These are phyloP conservation scores for Oryza meridionalis DNA, from an alignment of 176 grass and related monocot species.

Conservation along the genomic window DNA sequence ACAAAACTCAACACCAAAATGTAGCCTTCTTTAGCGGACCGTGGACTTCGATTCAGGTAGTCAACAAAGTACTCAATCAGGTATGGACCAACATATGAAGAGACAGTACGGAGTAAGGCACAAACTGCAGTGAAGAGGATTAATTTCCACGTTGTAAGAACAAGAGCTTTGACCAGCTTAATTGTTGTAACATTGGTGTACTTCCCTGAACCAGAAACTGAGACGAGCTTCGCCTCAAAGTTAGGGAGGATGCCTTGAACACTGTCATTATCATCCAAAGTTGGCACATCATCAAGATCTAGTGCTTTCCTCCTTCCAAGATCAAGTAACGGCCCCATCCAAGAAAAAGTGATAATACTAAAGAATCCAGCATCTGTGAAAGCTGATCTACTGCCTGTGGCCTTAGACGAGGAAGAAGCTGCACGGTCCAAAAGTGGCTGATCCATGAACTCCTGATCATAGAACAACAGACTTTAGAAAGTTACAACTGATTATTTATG, in stretches of 20 bases:
- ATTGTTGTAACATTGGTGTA: constrained; percentile 37
- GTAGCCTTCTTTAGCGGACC: constrained; percentile 53
- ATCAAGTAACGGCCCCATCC: too few relatives aligned
- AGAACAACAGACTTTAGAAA: too few relatives aligned
- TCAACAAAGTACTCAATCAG: constrained; percentile 69
- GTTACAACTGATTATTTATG: too few relatives aligned
- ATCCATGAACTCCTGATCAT: too few relatives aligned
- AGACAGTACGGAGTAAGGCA: constrained; percentile 50
- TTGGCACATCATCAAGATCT: constrained; percentile 59
- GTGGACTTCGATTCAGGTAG: background rate
- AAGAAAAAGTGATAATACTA: too few relatives aligned
- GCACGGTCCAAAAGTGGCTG: too few relatives aligned
- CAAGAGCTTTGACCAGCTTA: constrained; percentile 49
- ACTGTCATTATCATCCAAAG: constrained; percentile 47
- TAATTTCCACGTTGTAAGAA: constrained; percentile 51
- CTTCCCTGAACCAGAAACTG: background rate
- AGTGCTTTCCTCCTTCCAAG: too few relatives aligned
- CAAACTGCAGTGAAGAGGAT: constrained; percentile 54
- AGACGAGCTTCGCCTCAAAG: constrained; percentile 55
- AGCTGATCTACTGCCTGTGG: too few relatives aligned
- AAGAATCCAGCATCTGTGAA: too few relatives aligned
- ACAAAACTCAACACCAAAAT: constrained; percentile 61
- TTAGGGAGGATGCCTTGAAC: constrained; percentile 46
- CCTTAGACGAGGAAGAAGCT: too few relatives aligned
- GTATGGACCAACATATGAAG: constrained; percentile 76